These are phyloP conservation scores for Raffaelea arxii DNA, from an alignment of 2,329 filamentous ascomycete species.

Conservation along the genomic window DNA sequence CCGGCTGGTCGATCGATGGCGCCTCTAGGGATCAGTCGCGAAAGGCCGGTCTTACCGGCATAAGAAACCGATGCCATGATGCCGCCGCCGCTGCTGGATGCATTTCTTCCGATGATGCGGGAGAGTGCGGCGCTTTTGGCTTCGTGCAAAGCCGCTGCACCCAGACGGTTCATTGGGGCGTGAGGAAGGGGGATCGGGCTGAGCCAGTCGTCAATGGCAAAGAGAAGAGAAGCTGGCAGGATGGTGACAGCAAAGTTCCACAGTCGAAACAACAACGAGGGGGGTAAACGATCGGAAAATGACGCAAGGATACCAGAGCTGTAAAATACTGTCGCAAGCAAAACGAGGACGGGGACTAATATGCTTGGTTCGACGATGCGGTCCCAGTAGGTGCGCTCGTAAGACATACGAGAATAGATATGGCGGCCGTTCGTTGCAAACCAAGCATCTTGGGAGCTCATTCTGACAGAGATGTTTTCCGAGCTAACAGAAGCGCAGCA, in stretches of 20 bases:
- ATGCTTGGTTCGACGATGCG: conserved; percentile 25
- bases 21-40: conserved; percentile 20
- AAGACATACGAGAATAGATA: conserved; percentile 13
- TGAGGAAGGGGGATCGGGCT: conserved; percentile 33
- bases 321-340: conserved; percentile 25
- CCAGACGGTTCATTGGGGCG: conserved; percentile 12
- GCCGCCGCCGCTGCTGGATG: conserved; percentile 35
- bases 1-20: conserved; percentile 47
- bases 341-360: conserved; percentile 22
- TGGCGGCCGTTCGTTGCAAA: conserved; percentile 15
- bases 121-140: conserved; percentile 57
- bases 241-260: conserved; percentile 53
- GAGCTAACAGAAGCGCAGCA: too few species aligned
- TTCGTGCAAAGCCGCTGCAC: conserved; percentile 29
- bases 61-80: conserved; percentile 49
- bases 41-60: conserved; percentile 37
- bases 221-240: conserved; percentile 46
- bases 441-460: conserved; percentile 25
- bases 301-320: conserved; percentile 13
- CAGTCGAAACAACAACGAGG: conserved; percentile 18
- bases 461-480: conserved; percentile 16
- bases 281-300: conserved; percentile 16
- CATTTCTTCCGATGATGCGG: conserved; percentile 51
- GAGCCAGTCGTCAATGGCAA: conserved; percentile 46
- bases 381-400: conserved; percentile 17